phyloP scores from a whole-genome alignment of 805 yeast genomes.

The Candida xyloterini region DNA sequence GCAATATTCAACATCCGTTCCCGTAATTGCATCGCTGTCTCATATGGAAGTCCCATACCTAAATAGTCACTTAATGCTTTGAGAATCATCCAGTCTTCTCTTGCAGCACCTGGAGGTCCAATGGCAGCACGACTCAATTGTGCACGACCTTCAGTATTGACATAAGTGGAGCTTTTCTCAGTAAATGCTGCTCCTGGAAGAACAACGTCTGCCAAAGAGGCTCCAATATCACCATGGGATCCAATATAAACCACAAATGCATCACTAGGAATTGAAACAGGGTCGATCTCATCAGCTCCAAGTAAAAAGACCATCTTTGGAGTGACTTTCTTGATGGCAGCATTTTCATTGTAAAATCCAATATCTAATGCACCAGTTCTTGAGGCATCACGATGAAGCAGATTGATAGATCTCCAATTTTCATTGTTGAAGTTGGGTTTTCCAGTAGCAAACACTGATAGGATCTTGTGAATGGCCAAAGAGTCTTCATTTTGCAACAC shows the following conservation, averaged over 20 bases:
- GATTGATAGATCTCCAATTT: slow-evolving; percentile 79
- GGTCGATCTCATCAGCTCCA: slow-evolving; percentile 78
- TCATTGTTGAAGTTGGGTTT: slow-evolving; percentile 58
- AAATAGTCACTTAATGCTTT: slow-evolving; percentile 81
- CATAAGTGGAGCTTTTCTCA: slow-evolving; percentile 79
- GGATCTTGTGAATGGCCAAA: slow-evolving; percentile 51
- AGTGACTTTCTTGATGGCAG: slow-evolving; percentile 44
- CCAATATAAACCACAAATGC: slow-evolving; percentile 90
- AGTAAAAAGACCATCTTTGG: slow-evolving; percentile 78
- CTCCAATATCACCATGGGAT: slow-evolving; percentile 89
- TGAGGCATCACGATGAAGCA: slow-evolving; percentile 83
- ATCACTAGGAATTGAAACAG: slow-evolving; percentile 70
- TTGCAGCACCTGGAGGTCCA: slow-evolving; percentile 82
- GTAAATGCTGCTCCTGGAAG: slow-evolving; percentile 89
- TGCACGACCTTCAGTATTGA: slow-evolving; percentile 87
- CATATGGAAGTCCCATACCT: slow-evolving; percentile 70
- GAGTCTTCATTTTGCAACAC: slow-evolving; percentile 68
- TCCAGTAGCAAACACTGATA: slow-evolving; percentile 59
- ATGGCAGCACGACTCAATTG: slow-evolving; percentile 85
- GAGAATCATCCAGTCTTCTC: slow-evolving; percentile 88
- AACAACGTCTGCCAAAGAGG: slow-evolving; percentile 82
- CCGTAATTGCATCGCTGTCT: slow-evolving; percentile 65
- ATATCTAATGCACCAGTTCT: slow-evolving; percentile 83
- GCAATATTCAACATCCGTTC: slow-evolving; percentile 71
- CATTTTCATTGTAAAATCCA: slow-evolving; percentile 59